These are phyloP conservation scores for Aspergillus nanangensis DNA, from an alignment of 495 filamentous ascomycete species.

Conservation along the genomic window DNA sequence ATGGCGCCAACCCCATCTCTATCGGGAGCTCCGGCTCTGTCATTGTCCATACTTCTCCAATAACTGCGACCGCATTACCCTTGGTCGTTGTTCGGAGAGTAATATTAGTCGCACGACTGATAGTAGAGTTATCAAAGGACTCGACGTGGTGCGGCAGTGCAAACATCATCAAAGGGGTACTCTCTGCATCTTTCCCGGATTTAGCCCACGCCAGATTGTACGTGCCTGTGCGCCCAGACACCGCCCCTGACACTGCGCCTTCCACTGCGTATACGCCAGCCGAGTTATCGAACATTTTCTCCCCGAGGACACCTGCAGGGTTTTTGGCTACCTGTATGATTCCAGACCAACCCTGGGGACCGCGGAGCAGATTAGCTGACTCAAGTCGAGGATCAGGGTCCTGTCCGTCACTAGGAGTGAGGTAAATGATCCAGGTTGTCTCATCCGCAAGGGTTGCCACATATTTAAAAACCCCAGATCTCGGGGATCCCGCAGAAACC, in stretches of 20 bases:
- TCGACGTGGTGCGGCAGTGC: slow-evolving; percentile 82
- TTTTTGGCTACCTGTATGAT: slow-evolving; percentile 79
- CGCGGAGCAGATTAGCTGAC: slow-evolving; percentile 44
- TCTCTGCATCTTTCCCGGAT: slow-evolving; percentile 46
- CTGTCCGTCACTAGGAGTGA: slow-evolving; percentile 44
- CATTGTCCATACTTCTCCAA: slow-evolving; percentile 77
- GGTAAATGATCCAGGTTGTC: slow-evolving; percentile 77
- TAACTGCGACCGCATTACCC: slow-evolving; percentile 68
- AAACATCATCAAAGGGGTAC: slow-evolving; percentile 69
- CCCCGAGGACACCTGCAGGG: slow-evolving; percentile 52
- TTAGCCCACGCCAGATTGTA: slow-evolving; percentile 72
- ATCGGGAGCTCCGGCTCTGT: slow-evolving; percentile 67
- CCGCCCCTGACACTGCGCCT: slow-evolving; percentile 58
- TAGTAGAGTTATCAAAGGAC: slow-evolving; percentile 63
- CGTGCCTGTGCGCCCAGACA: slow-evolving; percentile 53
- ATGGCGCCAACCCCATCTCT: slow-evolving; percentile 71
- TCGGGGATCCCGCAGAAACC: slow-evolving; percentile 50
- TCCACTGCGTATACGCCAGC: slow-evolving; percentile 68
- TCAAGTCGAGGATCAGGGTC: slow-evolving; percentile 46
- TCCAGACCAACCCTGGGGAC: slow-evolving; percentile 56
- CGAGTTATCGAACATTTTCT: slow-evolving; percentile 67
- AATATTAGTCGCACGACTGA: slow-evolving; percentile 49
- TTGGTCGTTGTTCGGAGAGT: slow-evolving; percentile 82
- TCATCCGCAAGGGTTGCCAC: slow-evolving; percentile 66
- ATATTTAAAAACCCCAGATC: slow-evolving; percentile 72